Evolutionary conservation across 192 early-diverging fungal species (phyloP), one percentile per base, ranked within the genome.

Genomic region (Dissophora globulifera): DNA sequence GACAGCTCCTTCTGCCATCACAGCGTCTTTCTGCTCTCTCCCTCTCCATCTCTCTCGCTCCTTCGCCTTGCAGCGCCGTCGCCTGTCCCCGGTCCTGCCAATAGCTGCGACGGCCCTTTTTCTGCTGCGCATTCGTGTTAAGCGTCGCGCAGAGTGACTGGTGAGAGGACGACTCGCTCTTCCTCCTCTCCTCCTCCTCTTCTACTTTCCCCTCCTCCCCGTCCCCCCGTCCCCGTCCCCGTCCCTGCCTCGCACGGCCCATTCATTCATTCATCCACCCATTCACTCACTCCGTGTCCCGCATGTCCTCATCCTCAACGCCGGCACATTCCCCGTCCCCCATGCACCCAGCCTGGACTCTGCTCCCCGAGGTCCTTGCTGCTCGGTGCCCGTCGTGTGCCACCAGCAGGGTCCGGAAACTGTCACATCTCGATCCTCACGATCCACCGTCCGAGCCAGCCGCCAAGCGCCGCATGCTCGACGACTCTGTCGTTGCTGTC

Each of bases 321-420:
- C 17, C 30, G 13, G 35, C 35, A 38, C 35, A 13, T 51, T 29
- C 35, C 35, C 43, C 16, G 2, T 19, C 25, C n/a, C 38, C 32
- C 30, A 1, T n/a, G n/a, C 27, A 13, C 2, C 12, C 22, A 15
- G 15, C 31, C 38, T 69, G 67, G 67, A 55, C 25, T 15, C n/a
- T 46, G n/a, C 59, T 69, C 19, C 35, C 58, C 12, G 43, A 62
- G 4, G 43, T 61, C 16, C n/a, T 69, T 1, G 16, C 58, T 45
- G 22, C 16, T 27, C 30, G 10, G 19, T 61, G 58, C 26, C 23
- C 5, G 20, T 43, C 41, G 22, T 69, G 67, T 26, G 10, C 1
- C 27, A 47, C 48, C 4, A 3, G 7, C 9, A 57, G 26, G 31
- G 41, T 50, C 8, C 35, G 47, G 32, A 50, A 40, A 25, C 22